Evolutionary conservation across 176 grass and related monocot species (phyloP).

Genomic region (Guadua angustifolia): DNA sequence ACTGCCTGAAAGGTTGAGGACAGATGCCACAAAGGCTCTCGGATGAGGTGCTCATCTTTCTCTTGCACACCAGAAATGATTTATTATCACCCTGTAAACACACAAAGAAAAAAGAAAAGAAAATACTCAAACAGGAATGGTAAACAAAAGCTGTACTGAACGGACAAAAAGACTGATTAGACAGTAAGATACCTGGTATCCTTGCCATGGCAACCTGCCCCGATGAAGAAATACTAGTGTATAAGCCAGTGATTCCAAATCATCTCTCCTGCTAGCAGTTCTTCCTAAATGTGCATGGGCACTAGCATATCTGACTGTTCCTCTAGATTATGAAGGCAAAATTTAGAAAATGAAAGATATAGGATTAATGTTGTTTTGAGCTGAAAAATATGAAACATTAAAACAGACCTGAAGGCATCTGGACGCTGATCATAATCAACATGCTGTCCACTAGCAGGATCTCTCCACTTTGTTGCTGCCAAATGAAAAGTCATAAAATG

Average conservation of each 20-base stretch:
- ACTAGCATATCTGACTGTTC: conserved; percentile 90
- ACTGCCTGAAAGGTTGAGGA: conserved; percentile 76
- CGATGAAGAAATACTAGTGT: conserved; percentile 90
- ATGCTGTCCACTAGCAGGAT: conserved; percentile 60
- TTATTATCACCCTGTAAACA: conserved; percentile 76
- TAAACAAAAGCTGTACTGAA: conserved; percentile 1
- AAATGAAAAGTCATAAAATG: conserved; percentile 38
- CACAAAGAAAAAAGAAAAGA: conserved; percentile 1
- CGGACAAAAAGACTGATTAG: conserved; percentile 2
- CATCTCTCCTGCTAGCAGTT: conserved; percentile 89
- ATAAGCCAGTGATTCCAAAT: conserved; percentile 87
- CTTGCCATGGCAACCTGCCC: conserved; percentile 89
- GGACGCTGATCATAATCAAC: conserved; percentile 87
- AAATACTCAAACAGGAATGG: conserved; percentile 6
- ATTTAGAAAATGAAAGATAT: conserved; percentile 25
- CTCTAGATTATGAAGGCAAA: conserved; percentile 52
- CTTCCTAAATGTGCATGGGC: conserved; percentile 91
- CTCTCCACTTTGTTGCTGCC: conserved; percentile 84
- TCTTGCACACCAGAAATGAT: conserved; percentile 95
- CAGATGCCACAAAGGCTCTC: conserved; percentile 77
- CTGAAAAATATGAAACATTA: conserved; percentile 9
- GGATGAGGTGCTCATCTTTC: conserved; percentile 81
- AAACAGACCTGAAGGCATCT: conserved; percentile 76
- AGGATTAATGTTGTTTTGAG: conserved; percentile 21
- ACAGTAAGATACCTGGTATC: conserved; percentile 70